Percentiles rank a stretch among this genome's conserved stretches.
These are phyloP conservation scores for Solanum chiquidenum DNA, from an alignment of 257 asterid species.

Conservation along the genomic window DNA sequence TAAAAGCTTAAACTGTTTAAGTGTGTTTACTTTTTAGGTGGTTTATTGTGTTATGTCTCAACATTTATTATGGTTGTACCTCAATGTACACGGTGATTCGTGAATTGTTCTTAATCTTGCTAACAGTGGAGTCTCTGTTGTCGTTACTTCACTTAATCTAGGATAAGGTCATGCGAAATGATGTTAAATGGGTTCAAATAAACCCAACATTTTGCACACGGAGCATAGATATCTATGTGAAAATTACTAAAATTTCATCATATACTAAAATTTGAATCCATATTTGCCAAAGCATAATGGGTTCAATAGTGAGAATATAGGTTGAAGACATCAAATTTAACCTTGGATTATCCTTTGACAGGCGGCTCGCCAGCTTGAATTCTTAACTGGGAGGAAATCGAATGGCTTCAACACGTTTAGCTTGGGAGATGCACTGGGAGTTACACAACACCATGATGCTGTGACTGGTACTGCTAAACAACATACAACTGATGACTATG, in stretches of 20 bases:
- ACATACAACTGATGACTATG: slow-evolving; percentile 84
- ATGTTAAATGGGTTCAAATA: background rate
- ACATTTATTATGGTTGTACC: background rate
- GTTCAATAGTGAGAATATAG: background rate
- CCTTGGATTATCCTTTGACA: background rate
- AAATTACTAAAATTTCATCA: background rate
- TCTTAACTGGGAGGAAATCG: slow-evolving; percentile 44
- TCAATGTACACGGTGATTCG: background rate
- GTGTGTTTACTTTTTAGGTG: background rate
- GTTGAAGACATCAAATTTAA: background rate
- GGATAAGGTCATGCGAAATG: background rate
- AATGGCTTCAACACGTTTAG: slow-evolving; percentile 34
- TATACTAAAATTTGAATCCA: background rate
- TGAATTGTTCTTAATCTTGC: background rate
- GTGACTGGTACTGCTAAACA: slow-evolving; percentile 74
- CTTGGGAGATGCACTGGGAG: slow-evolving; percentile 69
- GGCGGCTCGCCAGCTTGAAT: slow-evolving; percentile 93
- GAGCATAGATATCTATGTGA: background rate
- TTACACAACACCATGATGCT: slow-evolving; percentile 90
- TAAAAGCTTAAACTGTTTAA: background rate
- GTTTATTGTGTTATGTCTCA: background rate
- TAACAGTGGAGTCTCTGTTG: background rate
- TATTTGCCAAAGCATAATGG: background rate
- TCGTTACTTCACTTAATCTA: background rate
- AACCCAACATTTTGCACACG: background rate